Evolutionary conservation across 768 basidiomycete genomes (phyloP).

Genomic region (Crepidotus variabilis): DNA sequence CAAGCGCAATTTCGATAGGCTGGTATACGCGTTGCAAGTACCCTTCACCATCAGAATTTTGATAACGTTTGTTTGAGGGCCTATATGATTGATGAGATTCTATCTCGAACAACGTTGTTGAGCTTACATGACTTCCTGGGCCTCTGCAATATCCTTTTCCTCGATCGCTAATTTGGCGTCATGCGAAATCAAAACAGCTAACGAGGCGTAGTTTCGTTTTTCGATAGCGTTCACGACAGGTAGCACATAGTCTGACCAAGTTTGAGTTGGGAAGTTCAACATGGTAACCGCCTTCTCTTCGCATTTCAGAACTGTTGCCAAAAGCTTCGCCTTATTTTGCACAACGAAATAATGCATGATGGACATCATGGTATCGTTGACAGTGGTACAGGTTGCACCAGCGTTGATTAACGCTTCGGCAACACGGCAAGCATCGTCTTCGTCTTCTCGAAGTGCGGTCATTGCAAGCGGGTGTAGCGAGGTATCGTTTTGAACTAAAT

Average conservation of each 20-base stretch:
- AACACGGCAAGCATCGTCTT: slow-evolving; percentile 34
- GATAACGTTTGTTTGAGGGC: slow-evolving; percentile 10
- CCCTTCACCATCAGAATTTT: slow-evolving; percentile 16
- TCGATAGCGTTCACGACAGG: slow-evolving; percentile 36
- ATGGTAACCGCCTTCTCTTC: slow-evolving; percentile 37
- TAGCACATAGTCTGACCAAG: slow-evolving; percentile 24
- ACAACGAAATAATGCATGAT: slow-evolving; percentile 36
- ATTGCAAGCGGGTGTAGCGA: slow-evolving; percentile 37
- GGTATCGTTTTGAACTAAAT: background rate
- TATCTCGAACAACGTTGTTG: background rate
- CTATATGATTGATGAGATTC: background rate
- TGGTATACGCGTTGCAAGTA: slow-evolving; percentile 22
- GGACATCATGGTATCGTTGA: slow-evolving; percentile 31
- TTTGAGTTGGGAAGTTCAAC: slow-evolving; percentile 33
- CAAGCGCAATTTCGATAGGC: slow-evolving; percentile 36
- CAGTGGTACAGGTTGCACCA: slow-evolving; percentile 39
- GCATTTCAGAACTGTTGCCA: slow-evolving; percentile 34
- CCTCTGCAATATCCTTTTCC: slow-evolving; percentile 32
- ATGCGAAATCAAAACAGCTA: slow-evolving; percentile 37
- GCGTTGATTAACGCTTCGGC: slow-evolving; percentile 37
- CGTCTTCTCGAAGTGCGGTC: slow-evolving; percentile 36
- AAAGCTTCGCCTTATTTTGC: slow-evolving; percentile 32
- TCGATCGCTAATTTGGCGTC: slow-evolving; percentile 33
- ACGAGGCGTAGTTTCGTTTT: slow-evolving; percentile 27
- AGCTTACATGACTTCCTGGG: slow-evolving; percentile 29